These are phyloP conservation scores for Phytopythium sindhum DNA, from an alignment of 352 stramenopile genomes.

Conservation along the genomic window DNA sequence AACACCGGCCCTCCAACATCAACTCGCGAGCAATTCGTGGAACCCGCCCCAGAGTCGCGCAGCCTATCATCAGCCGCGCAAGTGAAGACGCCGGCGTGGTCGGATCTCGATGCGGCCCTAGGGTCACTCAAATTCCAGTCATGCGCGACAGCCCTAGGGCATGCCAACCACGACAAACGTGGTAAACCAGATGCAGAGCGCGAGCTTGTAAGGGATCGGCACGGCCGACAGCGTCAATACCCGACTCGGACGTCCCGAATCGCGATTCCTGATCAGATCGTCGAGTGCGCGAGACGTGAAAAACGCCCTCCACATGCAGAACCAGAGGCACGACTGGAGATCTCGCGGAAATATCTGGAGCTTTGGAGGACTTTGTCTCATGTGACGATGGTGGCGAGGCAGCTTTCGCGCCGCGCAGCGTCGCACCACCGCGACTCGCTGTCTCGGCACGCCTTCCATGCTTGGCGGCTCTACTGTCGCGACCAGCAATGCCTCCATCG, in stretches of 20 bases:
- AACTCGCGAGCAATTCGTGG: not conserved
- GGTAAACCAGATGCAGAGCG: not conserved
- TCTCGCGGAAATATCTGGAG: constrained; percentile 2
- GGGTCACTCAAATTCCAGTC: not conserved
- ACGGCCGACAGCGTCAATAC: not conserved
- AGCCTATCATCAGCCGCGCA: not conserved
- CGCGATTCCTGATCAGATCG: not conserved
- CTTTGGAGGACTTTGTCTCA: constrained; percentile 1
- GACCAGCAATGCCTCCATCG: not conserved
- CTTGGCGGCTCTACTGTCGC: not conserved
- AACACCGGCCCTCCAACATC: not conserved
- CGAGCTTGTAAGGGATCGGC: rapidly evolving
- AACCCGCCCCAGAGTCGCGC: not conserved
- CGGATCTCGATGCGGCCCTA: not conserved
- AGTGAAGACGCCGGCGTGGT: not conserved
- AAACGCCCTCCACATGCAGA: not conserved
- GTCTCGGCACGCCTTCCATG: not conserved
- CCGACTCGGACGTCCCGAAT: not conserved
- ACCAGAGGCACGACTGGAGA: not conserved
- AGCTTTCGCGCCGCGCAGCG: not conserved
- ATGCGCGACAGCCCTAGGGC: not conserved
- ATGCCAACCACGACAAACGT: not conserved
- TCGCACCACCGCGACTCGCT: not conserved
- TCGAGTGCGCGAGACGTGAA: not conserved
- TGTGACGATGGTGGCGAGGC: not conserved